A percentile compares a stretch with the other conserved stretches of the same genome.
These are phyloP conservation scores for Chaetothyriales sp. DNA, from an alignment of 2,329 filamentous ascomycete species.

Conservation along the genomic window DNA sequence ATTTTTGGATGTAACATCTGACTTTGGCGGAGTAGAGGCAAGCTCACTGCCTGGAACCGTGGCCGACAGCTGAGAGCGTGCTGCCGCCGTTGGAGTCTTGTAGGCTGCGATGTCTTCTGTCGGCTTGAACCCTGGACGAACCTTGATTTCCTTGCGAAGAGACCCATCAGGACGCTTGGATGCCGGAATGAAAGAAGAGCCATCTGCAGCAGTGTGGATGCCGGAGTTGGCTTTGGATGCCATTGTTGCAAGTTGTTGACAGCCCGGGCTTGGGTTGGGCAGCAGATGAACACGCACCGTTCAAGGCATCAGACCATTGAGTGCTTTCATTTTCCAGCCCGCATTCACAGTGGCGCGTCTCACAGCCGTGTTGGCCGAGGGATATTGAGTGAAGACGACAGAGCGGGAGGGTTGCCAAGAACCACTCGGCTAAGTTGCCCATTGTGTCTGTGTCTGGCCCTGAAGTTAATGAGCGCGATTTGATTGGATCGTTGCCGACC, in stretches of 20 bases:
- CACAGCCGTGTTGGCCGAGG: not conserved
- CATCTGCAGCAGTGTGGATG: conserved; percentile 67
- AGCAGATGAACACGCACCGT: not conserved
- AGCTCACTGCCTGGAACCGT: conserved; percentile 61
- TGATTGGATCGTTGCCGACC: not conserved
- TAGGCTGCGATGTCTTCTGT: conserved; percentile 94
- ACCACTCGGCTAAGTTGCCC: not conserved
- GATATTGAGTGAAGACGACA: not conserved
- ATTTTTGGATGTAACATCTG: conserved; percentile 61
- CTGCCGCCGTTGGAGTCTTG: conserved; percentile 79
- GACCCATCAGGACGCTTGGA: conserved; percentile 78
- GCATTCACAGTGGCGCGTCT: not conserved
- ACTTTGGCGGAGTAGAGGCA: conserved; percentile 36
- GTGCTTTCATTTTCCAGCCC: not conserved
- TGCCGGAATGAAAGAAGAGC: conserved; percentile 77
- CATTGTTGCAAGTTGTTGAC: not conserved
- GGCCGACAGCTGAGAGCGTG: conserved; percentile 56
- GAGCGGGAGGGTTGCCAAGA: not conserved
- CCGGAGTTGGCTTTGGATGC: conserved; percentile 34
- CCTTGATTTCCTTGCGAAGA: conserved; percentile 85
- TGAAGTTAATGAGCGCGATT: not conserved
- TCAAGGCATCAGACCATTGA: not conserved
- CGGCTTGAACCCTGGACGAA: conserved; percentile 82
- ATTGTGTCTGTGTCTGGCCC: not conserved
- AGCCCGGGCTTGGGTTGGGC: not conserved